phyloP scores from a whole-genome alignment of 257 asterid genomes.

The Euphrasia confusa region DNA sequence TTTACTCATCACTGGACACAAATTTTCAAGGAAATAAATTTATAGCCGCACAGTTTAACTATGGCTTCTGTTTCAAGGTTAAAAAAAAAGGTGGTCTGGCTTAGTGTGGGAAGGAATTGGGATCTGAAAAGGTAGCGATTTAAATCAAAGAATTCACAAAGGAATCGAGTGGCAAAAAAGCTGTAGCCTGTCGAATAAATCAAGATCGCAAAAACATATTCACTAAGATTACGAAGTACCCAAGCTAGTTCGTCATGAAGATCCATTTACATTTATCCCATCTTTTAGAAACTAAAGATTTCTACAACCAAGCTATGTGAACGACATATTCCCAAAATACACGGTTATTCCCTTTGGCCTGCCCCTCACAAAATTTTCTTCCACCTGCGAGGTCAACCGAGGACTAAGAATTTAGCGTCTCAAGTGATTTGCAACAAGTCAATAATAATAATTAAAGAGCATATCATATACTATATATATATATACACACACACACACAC shows the following conservation, averaged over 20 bases:
- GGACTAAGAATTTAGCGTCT: neutral
- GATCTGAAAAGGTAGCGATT: too few species aligned
- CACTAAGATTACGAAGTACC: too few species aligned
- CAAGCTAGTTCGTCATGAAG: too few species aligned
- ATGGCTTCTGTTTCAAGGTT: neutral
- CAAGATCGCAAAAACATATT: too few species aligned
- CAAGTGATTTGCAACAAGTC: neutral
- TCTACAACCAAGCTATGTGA: constrained; percentile 2
- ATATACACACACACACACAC: constrained; percentile 23
- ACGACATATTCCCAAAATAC: constrained; percentile 47
- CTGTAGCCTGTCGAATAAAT: too few species aligned
- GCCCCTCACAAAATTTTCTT: constrained; percentile 49
- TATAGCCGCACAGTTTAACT: neutral
- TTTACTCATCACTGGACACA: neutral
- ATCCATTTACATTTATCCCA: too few species aligned
- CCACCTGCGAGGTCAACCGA: constrained; percentile 41
- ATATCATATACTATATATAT: neutral
- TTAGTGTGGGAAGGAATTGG: neutral
- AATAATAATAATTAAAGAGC: neutral
- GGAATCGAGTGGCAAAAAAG: too few species aligned
- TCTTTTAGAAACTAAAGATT: too few species aligned
- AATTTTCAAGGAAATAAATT: neutral
- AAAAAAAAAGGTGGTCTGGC: neutral
- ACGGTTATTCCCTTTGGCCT: constrained; percentile 51
- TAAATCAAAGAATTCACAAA: too few species aligned